Percentiles rank a stretch among this genome's conserved stretches.
Evolutionary conservation across 177 flowering plant genomes (phyloP).

Genomic region (Tripterygium wilfordii): DNA sequence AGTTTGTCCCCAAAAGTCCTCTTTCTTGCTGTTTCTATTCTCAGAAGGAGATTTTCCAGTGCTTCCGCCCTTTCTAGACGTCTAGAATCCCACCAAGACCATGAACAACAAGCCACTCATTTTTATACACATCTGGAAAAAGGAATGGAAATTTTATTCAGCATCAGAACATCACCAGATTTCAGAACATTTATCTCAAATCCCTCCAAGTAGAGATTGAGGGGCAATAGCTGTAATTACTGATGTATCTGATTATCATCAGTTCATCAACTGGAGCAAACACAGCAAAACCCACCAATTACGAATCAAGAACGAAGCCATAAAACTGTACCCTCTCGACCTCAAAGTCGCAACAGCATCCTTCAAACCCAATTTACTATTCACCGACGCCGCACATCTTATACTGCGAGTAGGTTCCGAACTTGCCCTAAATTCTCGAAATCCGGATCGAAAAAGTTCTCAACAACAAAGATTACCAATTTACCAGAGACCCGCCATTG

Average conservation of each 20-base stretch:
- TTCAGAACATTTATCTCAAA: slow-evolving; percentile 27
- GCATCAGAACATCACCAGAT: slow-evolving; percentile 25
- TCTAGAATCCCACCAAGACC: slow-evolving; percentile 37
- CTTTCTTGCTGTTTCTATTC: no score
- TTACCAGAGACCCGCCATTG: slow-evolving; percentile 46
- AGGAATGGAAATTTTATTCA: slow-evolving; percentile 37
- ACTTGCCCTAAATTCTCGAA: slow-evolving; percentile 1
- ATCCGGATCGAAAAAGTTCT: slow-evolving; percentile 40
- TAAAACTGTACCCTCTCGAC: slow-evolving; percentile 36
- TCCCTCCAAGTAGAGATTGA: slow-evolving; percentile 35
- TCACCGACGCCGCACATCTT: no score
- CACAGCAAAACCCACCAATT: slow-evolving; percentile 37
- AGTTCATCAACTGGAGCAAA: slow-evolving; percentile 60
- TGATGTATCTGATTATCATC: slow-evolving; percentile 13
- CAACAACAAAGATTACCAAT: slow-evolving; percentile 38
- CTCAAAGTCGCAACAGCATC: slow-evolving; percentile 23
- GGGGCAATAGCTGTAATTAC: slow-evolving; percentile 18
- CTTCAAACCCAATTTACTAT: no score
- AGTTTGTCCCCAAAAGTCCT: no score
- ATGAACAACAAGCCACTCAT: slow-evolving; percentile 48
- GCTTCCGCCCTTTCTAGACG: no score
- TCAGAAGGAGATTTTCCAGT: no score
- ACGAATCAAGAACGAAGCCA: slow-evolving; percentile 58
- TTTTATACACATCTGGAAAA: slow-evolving; percentile 39
- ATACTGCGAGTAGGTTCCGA: no score